Evolutionary conservation across 2,329 filamentous ascomycete species (phyloP).

Genomic region (Emmonsia crescens): DNA sequence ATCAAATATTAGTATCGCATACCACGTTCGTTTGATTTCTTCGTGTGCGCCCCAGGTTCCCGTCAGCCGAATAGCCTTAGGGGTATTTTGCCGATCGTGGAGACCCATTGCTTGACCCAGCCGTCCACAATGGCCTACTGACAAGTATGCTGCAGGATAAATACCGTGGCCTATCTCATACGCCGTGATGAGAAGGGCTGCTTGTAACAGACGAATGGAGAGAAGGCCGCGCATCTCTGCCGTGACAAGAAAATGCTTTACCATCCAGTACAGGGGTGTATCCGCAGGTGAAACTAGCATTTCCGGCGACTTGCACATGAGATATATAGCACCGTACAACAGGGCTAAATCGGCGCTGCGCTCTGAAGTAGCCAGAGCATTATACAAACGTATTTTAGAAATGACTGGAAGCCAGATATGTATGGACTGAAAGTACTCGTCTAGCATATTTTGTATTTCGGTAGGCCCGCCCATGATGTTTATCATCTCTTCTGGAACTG

Average conservation of each 20-base stretch:
- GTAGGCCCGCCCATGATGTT: no score
- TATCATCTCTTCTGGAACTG: no score
- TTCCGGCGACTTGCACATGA: neutral
- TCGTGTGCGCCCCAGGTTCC: neutral
- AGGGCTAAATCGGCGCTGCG: neutral
- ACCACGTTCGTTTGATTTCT: neutral
- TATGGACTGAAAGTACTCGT: no score
- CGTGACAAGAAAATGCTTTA: neutral
- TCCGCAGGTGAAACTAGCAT: no score
- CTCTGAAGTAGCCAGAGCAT: neutral
- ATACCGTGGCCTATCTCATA: neutral
- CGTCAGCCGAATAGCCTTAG: neutral
- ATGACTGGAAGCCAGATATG: no score
- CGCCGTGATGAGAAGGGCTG: neutral
- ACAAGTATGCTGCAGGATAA: neutral
- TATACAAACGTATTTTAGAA: no score
- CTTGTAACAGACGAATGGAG: no score
- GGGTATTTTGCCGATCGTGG: neutral
- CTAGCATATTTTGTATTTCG: no score
- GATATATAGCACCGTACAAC: neutral
- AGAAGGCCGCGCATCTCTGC: no score
- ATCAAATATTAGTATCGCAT: no score
- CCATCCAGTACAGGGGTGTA: neutral
- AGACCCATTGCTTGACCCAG: neutral
- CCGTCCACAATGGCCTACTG: neutral